Percentiles rank a stretch among this genome's conserved stretches.
Evolutionary conservation across 2,329 filamentous ascomycete genomes (phyloP).

Genomic region (Thelonectria discophora): DNA sequence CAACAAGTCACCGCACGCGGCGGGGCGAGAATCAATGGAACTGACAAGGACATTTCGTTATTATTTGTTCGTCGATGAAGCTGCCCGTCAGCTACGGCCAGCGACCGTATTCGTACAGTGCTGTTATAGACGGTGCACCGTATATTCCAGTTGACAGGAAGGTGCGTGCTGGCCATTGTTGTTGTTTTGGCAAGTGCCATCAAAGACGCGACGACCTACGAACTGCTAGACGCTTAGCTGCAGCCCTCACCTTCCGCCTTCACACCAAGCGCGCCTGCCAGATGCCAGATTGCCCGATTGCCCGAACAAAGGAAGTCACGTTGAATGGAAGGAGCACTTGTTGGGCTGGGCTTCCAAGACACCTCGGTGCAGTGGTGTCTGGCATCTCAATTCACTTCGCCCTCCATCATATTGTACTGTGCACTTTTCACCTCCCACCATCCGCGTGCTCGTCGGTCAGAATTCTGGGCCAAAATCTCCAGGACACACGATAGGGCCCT

Average conservation of each 20-base stretch:
- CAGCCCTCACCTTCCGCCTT: background rate
- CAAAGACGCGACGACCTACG: background rate
- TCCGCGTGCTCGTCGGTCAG: conserved; percentile 13
- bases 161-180: background rate
- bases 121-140: background rate
- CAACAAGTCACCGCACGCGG: conserved; percentile 8
- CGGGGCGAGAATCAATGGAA: background rate
- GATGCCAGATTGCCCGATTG: background rate
- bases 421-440: conserved; percentile 6
- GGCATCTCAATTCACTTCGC: background rate
- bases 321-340: background rate
- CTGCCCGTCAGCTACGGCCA: no score
- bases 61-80: no score
- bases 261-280: background rate
- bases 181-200: background rate
- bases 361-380: background rate
- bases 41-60: background rate
- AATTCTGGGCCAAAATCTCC: conserved; percentile 14
- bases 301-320: background rate
- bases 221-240: background rate
- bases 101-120: background rate
- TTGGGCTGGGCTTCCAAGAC: background rate
- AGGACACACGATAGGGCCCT: conserved; percentile 31
- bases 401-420: conserved; percentile 5
- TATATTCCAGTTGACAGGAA: no score